phyloP scores from a whole-genome alignment of 2,329 filamentous ascomycete species.

The Fusarium brachygibbosum region DNA sequence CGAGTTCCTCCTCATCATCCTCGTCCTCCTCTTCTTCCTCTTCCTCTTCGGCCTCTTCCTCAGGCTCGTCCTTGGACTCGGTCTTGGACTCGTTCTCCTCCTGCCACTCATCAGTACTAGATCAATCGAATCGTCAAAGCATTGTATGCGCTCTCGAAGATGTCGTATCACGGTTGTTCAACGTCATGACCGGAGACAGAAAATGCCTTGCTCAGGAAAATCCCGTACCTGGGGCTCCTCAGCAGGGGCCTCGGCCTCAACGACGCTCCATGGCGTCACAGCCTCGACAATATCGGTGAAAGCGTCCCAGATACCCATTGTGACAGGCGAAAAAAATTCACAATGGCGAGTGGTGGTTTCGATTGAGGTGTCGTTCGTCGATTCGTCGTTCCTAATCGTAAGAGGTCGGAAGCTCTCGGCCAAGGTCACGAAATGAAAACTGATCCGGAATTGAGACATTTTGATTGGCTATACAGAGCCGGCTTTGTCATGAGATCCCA shows the following conservation, averaged over 20 bases:
- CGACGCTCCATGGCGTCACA: conserved; percentile 73
- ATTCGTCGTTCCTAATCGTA: conserved; percentile 53
- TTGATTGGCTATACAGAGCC: conserved; percentile 60
- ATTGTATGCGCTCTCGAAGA: conserved; percentile 6
- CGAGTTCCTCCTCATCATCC: conserved; percentile 84
- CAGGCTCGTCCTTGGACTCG: conserved; percentile 52
- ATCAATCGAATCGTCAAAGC: conserved; percentile 4
- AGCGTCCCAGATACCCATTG: conserved; percentile 77
- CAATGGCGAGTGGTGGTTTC: conserved; percentile 59
- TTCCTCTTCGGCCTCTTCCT: conserved; percentile 62
- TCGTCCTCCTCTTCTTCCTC: conserved; percentile 67
- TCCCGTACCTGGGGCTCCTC: conserved; percentile 70
- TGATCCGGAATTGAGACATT: conserved; percentile 64
- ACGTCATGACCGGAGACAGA: conserved; percentile 21
- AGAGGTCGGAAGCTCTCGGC: conserved; percentile 60
- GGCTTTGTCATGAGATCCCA: conserved; percentile 17
- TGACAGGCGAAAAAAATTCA: conserved; percentile 56
- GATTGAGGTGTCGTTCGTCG: conserved; percentile 53
- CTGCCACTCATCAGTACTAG: conserved; percentile 46
- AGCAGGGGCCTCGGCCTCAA: conserved; percentile 76
- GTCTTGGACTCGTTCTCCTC: conserved; percentile 66
- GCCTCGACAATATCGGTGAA: conserved; percentile 75
- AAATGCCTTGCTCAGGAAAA: conserved; percentile 40
- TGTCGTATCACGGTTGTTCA: conserved; percentile 33
- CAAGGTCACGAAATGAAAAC: conserved; percentile 58